Percentiles rank a stretch among this genome's conserved stretches.
These are phyloP conservation scores for Phytomonas francai DNA, from an alignment of 208 protist genomes.

Conservation along the genomic window DNA sequence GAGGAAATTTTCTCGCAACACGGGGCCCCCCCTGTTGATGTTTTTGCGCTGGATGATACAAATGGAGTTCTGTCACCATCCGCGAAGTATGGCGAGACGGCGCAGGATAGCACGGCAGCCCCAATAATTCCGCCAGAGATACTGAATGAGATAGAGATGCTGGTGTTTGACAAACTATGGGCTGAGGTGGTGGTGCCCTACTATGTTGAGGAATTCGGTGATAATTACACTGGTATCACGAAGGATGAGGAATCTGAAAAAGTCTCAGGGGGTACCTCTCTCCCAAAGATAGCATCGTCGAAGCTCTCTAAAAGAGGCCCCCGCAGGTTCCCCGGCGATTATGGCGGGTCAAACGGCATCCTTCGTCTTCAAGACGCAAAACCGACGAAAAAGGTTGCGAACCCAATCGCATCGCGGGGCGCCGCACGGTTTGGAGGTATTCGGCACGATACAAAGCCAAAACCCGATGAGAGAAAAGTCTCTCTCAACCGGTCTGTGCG, in stretches of 20 bases:
- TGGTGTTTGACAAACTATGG: constrained; percentile 36
- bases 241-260: background rate
- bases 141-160: constrained; percentile 9
- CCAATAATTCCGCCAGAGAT: background rate
- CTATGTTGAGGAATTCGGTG: constrained; percentile 8
- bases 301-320: background rate
- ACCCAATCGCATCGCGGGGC: background rate
- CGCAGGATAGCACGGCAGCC: background rate
- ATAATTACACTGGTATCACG: background rate
- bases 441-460: background rate
- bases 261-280: background rate
- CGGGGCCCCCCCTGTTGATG: constrained; percentile 12
- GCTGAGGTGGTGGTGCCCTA: constrained; percentile 33
- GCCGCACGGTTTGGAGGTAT: background rate
- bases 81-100: background rate
- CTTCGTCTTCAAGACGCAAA: background rate
- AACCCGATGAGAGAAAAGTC: background rate
- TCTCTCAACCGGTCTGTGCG: background rate
- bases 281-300: background rate
- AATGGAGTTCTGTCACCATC: background rate
- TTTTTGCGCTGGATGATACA: constrained; percentile 10
- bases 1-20: constrained; percentile 18
- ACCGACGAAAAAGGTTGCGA: background rate
- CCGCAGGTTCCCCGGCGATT: background rate
- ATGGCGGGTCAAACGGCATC: background rate